Percentiles rank a stretch among this genome's conserved stretches.
These are phyloP conservation scores for Parasarocladium wereldwijsianum DNA, from an alignment of 2,329 filamentous ascomycete species.

Conservation along the genomic window DNA sequence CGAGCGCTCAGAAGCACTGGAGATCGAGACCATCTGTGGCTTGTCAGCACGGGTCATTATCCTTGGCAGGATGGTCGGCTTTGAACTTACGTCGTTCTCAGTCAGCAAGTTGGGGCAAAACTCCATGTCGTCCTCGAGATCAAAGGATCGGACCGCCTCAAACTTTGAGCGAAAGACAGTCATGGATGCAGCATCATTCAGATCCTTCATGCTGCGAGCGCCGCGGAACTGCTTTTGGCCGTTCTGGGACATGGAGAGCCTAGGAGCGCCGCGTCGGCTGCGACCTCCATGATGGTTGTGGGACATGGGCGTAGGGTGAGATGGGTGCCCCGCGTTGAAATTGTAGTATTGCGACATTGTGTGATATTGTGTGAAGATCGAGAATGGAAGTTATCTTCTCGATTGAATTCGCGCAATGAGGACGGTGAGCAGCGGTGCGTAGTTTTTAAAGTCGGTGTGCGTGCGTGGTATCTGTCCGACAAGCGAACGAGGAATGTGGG, in stretches of 20 bases:
- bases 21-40: conserved; percentile 70
- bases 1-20: conserved; percentile 85
- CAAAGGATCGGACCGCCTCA: conserved; percentile 84
- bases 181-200: conserved; percentile 62
- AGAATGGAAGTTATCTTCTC: conserved; percentile 2
- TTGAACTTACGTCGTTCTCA: conserved; percentile 72
- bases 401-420: conserved; percentile 1
- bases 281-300: conserved; percentile 76
- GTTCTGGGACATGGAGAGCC: conserved; percentile 68
- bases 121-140: conserved; percentile 89
- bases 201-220: conserved; percentile 74
- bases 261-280: conserved; percentile 69
- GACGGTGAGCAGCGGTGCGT: conserved; percentile 9
- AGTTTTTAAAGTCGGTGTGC: conserved; percentile 10
- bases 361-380: conserved; percentile 5
- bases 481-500: conserved; percentile 2
- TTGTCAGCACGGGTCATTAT: conserved; percentile 7
- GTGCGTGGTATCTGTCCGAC: conserved; percentile 6
- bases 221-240: conserved; percentile 75
- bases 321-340: conserved; percentile 44
- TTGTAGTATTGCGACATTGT: conserved; percentile 50
- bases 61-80: no score
- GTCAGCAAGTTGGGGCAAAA: conserved; percentile 89
- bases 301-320: conserved; percentile 39
- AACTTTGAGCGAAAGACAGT: conserved; percentile 74